A percentile compares a stretch with the other conserved stretches of the same genome.
Conservation (phyloP, 805 yeast genomes). For the Schwanniomyces pseudopolymorphus region DNA sequence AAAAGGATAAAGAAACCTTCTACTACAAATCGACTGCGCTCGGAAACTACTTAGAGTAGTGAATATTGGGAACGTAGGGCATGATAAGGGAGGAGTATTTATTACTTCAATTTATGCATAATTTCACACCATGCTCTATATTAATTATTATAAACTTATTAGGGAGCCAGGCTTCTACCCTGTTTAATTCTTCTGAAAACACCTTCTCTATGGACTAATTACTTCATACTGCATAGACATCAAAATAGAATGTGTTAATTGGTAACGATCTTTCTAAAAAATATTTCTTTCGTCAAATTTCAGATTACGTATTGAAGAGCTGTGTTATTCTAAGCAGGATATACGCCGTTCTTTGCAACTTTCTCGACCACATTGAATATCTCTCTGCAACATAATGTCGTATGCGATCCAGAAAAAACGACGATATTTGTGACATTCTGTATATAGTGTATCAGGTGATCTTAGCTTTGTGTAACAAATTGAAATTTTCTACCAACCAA, state of each 20-base stretch:
- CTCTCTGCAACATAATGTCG: too few species aligned
- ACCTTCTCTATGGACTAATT: too few species aligned
- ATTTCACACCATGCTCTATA: background rate
- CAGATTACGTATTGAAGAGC: too few species aligned
- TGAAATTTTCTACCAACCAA: conserved; percentile 8
- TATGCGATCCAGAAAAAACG: too few species aligned
- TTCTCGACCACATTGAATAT: too few species aligned
- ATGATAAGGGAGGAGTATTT: background rate
- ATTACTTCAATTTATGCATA: background rate
- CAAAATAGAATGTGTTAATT: too few species aligned
- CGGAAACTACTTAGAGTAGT: background rate
- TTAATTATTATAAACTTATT: background rate
- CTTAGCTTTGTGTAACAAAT: conserved; percentile 4
- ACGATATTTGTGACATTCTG: conserved; percentile 7
- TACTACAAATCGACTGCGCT: too few species aligned
- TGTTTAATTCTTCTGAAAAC: background rate
- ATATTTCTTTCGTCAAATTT: too few species aligned
- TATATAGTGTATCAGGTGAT: background rate
- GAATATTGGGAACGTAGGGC: too few species aligned
- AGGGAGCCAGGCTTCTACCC: background rate
- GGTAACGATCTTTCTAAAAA: too few species aligned
- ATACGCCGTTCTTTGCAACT: background rate
- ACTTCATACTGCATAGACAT: background rate
- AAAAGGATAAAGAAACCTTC: conserved; percentile 2
- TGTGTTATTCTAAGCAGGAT: too few species aligned